phyloP scores from a whole-genome alignment of 1,139 yeast genomes.

The Eremothecium cymbalariae region DNA sequence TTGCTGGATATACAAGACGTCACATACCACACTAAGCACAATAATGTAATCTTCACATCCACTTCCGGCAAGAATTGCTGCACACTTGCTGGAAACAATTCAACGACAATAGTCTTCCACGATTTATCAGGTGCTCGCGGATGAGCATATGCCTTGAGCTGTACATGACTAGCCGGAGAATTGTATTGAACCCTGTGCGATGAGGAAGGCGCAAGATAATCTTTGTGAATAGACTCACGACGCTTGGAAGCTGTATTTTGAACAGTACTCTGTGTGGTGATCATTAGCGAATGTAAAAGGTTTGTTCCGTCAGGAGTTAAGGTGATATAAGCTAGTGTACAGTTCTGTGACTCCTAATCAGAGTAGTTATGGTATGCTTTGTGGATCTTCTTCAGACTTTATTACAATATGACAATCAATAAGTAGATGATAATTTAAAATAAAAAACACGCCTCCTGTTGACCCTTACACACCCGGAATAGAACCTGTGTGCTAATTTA shows the following conservation, averaged over 20 bases:
- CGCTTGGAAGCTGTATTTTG: slow-evolving; percentile 23
- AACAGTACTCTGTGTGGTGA: slow-evolving; percentile 19
- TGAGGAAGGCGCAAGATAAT: too few species aligned
- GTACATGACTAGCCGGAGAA: background rate
- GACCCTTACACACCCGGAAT: too few species aligned
- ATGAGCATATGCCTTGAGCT: too few species aligned
- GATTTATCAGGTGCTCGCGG: slow-evolving; percentile 2
- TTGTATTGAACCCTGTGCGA: slow-evolving; percentile 12
- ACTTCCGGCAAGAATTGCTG: slow-evolving; percentile 21
- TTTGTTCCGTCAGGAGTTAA: background rate
- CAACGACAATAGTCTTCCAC: slow-evolving; percentile 10
- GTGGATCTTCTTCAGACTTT: too few species aligned
- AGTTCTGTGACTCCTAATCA: too few species aligned
- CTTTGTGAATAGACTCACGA: slow-evolving; percentile 21
- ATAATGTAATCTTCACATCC: slow-evolving; percentile 32
- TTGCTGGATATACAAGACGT: slow-evolving; percentile 77
- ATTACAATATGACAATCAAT: too few species aligned
- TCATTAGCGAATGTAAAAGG: slow-evolving; percentile 11
- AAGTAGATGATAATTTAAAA: too few species aligned
- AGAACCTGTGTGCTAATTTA: too few species aligned
- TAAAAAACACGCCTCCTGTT: too few species aligned
- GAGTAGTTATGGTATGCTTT: too few species aligned
- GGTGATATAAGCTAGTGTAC: too few species aligned
- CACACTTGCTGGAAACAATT: slow-evolving; percentile 12
- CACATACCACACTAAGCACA: slow-evolving; percentile 72